A percentile compares a stretch with the other conserved stretches of the same genome.
Evolutionary conservation across 2,329 filamentous ascomycete species (phyloP).

Genomic region (Cytospora leucostoma): DNA sequence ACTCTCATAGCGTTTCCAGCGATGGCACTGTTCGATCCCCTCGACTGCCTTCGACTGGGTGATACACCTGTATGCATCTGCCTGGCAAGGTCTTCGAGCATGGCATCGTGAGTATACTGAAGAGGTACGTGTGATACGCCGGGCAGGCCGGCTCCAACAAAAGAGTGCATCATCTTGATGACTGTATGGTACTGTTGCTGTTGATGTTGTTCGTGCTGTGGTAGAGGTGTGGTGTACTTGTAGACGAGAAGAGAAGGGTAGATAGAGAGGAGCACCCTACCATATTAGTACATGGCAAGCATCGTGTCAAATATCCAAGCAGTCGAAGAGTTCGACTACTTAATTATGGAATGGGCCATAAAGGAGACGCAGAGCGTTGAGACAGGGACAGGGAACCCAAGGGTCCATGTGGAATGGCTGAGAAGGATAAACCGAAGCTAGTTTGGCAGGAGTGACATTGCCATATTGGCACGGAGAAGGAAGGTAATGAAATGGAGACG

Average conservation of each 20-base stretch:
- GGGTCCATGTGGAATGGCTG: slow-evolving; percentile 29
- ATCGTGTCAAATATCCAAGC: slow-evolving; percentile 23
- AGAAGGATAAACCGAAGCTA: slow-evolving; percentile 34
- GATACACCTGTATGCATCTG: slow-evolving; percentile 48
- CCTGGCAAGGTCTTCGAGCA: slow-evolving; percentile 54
- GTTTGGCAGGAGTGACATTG: slow-evolving; percentile 32
- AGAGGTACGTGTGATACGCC: slow-evolving; percentile 33
- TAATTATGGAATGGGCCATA: slow-evolving; percentile 28
- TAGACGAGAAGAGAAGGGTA: background rate
- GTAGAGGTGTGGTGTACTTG: slow-evolving; percentile 10
- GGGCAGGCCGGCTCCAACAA: slow-evolving; percentile 38
- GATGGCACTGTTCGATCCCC: slow-evolving; percentile 52
- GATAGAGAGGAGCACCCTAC: slow-evolving; percentile 16
- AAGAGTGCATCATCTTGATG: slow-evolving; percentile 37
- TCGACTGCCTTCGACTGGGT: slow-evolving; percentile 51
- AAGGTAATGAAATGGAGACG: slow-evolving; percentile 35
- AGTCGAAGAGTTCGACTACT: slow-evolving; percentile 26
- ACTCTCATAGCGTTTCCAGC: slow-evolving; percentile 58
- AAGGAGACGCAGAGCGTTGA: slow-evolving; percentile 28
- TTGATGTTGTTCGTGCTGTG: background rate
- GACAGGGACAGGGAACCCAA: slow-evolving; percentile 29
- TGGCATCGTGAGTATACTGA: slow-evolving; percentile 44
- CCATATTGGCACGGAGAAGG: slow-evolving; percentile 37
- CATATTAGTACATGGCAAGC: slow-evolving; percentile 25
- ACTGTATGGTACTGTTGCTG: slow-evolving; percentile 6